Percentiles rank a stretch among this genome's conserved stretches.
Conservation (phyloP, 495 filamentous ascomycete genomes). For the Xylaria bambusicola region DNA sequence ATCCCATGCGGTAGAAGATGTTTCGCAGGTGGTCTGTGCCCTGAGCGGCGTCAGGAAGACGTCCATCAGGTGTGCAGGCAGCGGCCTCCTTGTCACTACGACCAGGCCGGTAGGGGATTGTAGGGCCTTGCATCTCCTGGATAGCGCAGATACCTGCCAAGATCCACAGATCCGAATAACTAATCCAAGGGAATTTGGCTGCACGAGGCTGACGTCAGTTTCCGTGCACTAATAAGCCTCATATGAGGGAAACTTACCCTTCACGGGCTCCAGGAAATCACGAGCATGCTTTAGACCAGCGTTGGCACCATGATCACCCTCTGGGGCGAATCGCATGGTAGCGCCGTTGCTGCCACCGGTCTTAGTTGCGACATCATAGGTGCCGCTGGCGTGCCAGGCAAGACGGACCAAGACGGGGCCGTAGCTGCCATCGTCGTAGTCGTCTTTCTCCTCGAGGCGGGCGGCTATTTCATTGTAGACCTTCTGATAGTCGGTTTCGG, state of each 20-base stretch:
- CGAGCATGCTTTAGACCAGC: slow-evolving; percentile 85
- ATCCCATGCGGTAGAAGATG: slow-evolving; percentile 97
- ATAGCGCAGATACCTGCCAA: slow-evolving; percentile 81
- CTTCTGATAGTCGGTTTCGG: slow-evolving; percentile 88
- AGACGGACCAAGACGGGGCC: slow-evolving; percentile 85
- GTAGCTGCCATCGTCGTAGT: slow-evolving; percentile 96
- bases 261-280: slow-evolving; percentile 89
- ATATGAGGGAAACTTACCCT: slow-evolving; percentile 68
- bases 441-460: slow-evolving; percentile 80
- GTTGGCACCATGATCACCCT: slow-evolving; percentile 91
- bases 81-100: slow-evolving; percentile 79
- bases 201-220: slow-evolving; percentile 5
- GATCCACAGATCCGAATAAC: slow-evolving; percentile 95
- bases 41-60: slow-evolving; percentile 87
- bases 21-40: slow-evolving; percentile 80
- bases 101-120: slow-evolving; percentile 87
- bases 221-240: background rate
- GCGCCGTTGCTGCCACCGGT: slow-evolving; percentile 96
- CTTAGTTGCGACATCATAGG: slow-evolving; percentile 83
- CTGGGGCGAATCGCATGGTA: slow-evolving; percentile 95
- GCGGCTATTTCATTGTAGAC: slow-evolving; percentile 88
- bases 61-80: slow-evolving; percentile 91
- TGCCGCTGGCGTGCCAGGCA: slow-evolving; percentile 86
- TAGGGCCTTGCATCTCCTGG: slow-evolving; percentile 92
- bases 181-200: slow-evolving; percentile 92